phyloP scores from a whole-genome alignment of 1,284 basidiomycete genomes.

The Pisolithus thermaeus region DNA sequence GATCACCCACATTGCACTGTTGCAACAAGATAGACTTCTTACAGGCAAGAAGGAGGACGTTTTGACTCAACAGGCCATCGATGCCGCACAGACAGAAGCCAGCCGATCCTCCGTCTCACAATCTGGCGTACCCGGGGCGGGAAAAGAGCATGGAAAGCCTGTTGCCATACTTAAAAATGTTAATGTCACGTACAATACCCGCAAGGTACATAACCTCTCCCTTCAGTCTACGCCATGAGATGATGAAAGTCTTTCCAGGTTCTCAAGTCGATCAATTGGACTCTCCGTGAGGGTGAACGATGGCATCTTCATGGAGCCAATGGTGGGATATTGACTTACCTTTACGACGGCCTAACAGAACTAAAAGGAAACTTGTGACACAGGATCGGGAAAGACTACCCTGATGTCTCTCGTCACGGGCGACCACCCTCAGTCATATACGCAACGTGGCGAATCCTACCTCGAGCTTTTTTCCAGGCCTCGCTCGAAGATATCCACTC shows the following conservation, averaged over 20 bases:
- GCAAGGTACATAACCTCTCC: constrained; percentile 39
- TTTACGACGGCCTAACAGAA: not conserved
- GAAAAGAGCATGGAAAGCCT: constrained; percentile 15
- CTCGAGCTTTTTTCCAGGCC: constrained; percentile 71
- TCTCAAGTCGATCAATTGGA: constrained; percentile 74
- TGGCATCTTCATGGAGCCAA: constrained; percentile 89
- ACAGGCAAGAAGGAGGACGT: constrained; percentile 42
- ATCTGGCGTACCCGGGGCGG: not conserved
- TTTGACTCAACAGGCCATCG: constrained; percentile 17
- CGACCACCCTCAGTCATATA: constrained; percentile 92
- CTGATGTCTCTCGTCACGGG: constrained; percentile 89
- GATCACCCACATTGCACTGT: constrained; percentile 71
- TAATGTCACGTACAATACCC: constrained; percentile 66
- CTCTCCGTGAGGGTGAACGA: constrained; percentile 69
- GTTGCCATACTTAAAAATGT: constrained; percentile 52
- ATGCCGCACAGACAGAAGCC: constrained; percentile 2
- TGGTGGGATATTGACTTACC: constrained; percentile 40
- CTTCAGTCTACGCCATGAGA: not conserved
- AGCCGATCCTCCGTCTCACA: not conserved
- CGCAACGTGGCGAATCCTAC: constrained; percentile 54
- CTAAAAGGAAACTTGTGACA: not conserved
- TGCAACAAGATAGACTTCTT: constrained; percentile 44
- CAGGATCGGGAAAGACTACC: constrained; percentile 93
- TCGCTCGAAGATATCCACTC: constrained; percentile 57
- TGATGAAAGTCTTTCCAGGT: constrained; percentile 39